These are phyloP conservation scores for Tremella mesenterica DNA, from an alignment of 768 basidiomycete species.

Conservation along the genomic window DNA sequence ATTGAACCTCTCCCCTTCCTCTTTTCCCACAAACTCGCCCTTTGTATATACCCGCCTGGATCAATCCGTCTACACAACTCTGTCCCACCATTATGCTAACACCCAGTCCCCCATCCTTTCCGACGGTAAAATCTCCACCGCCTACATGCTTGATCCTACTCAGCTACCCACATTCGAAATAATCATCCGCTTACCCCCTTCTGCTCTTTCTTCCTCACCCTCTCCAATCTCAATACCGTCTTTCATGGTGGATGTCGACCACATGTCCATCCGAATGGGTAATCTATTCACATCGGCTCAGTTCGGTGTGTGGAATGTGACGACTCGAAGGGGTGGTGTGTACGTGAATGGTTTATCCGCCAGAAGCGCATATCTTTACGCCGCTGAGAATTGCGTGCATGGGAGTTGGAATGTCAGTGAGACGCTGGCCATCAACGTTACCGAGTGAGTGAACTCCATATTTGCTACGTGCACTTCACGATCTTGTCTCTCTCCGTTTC, in stretches of 20 bases:
- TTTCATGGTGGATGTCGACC: slow-evolving; percentile 21
- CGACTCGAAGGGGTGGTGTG: slow-evolving; percentile 26
- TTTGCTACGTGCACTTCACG: too few species aligned
- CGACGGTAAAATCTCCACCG: slow-evolving; percentile 32
- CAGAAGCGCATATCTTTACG: not conserved
- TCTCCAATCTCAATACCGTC: slow-evolving; percentile 11
- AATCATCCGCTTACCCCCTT: slow-evolving; percentile 31
- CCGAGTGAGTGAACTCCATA: slow-evolving; percentile 33
- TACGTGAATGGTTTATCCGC: slow-evolving; percentile 3
- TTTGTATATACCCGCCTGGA: too few species aligned
- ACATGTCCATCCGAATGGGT: slow-evolving; percentile 35
- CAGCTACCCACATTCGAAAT: slow-evolving; percentile 23
- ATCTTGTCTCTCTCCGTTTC: too few species aligned
- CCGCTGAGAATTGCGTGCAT: slow-evolving; percentile 9
- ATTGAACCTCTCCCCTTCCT: not conserved
- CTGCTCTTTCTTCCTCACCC: slow-evolving; percentile 1
- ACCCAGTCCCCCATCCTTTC: slow-evolving; percentile 26
- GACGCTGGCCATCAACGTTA: slow-evolving; percentile 30
- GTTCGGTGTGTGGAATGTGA: slow-evolving; percentile 21
- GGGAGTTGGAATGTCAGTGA: slow-evolving; percentile 37
- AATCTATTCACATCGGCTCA: slow-evolving; percentile 21
- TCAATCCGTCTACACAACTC: too few species aligned
- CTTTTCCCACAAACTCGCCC: too few species aligned
- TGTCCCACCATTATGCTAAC: too few species aligned
- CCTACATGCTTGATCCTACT: slow-evolving; percentile 25